Percentiles rank a stretch among this genome's conserved stretches.
These are phyloP conservation scores for Colletotrichum scovillei DNA, from an alignment of 2,329 filamentous ascomycete genomes.

Conservation along the genomic window DNA sequence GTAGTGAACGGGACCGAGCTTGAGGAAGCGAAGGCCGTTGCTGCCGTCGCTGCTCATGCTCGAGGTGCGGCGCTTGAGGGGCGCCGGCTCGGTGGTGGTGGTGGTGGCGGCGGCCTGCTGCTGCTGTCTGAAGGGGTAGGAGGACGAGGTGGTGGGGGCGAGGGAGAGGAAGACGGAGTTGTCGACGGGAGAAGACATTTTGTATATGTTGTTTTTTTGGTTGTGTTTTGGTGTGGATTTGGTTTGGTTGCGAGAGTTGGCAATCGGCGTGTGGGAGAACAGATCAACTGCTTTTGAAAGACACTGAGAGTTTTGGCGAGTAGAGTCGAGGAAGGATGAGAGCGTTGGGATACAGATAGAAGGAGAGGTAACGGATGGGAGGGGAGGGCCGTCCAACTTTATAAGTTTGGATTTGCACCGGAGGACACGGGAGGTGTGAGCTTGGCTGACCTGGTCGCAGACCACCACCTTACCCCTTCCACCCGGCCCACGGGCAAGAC, in stretches of 20 bases:
- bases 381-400: slow-evolving; percentile 20
- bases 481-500: background rate
- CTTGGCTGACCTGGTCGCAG: slow-evolving; percentile 10
- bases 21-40: slow-evolving; percentile 64
- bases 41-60: slow-evolving; percentile 61
- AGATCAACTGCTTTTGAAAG: slow-evolving; percentile 25
- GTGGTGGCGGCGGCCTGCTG: slow-evolving; percentile 44
- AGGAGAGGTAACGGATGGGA: background rate
- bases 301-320: background rate
- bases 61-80: slow-evolving; percentile 60
- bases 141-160: slow-evolving; percentile 67
- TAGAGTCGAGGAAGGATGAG: background rate
- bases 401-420: slow-evolving; percentile 17
- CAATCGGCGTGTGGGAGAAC: background rate
- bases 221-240: background rate
- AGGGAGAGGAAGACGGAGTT: slow-evolving; percentile 62
- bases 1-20: slow-evolving; percentile 73
- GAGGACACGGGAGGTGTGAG: slow-evolving; percentile 1
- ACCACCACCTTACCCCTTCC: background rate
- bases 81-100: slow-evolving; percentile 42
- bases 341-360: background rate
- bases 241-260: background rate
- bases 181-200: slow-evolving; percentile 36
- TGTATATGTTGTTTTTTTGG: background rate
- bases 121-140: slow-evolving; percentile 58